Percentiles rank a stretch among this genome's conserved stretches.
These are phyloP conservation scores for Mortierella sp. DNA, from an alignment of 371 early-diverging fungal species.

Conservation along the genomic window DNA sequence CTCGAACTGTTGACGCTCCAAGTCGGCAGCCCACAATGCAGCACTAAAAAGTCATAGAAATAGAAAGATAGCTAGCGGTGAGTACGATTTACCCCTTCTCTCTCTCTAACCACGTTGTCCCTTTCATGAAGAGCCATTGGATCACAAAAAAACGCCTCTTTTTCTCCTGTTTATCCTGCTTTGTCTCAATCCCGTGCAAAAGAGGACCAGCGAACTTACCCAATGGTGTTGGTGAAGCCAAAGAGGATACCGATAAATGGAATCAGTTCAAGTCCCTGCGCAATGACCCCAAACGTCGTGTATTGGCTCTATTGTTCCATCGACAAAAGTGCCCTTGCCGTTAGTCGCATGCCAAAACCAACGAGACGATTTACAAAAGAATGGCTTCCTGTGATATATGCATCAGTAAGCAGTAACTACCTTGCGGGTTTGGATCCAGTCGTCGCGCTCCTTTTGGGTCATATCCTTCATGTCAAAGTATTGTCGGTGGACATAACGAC, in stretches of 20 bases:
- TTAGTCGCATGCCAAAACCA: background rate
- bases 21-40: slow-evolving; percentile 54
- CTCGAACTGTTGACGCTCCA: slow-evolving; percentile 49
- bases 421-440: slow-evolving; percentile 51
- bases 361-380: background rate
- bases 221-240: slow-evolving; percentile 58
- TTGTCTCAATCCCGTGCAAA: background rate
- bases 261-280: slow-evolving; percentile 53
- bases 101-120: background rate
- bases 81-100: background rate
- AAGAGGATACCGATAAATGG: slow-evolving; percentile 54
- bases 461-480: slow-evolving; percentile 60
- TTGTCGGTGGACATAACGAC: slow-evolving; percentile 48
- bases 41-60: slow-evolving; percentile 25
- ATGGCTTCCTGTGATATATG: background rate
- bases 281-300: slow-evolving; percentile 53
- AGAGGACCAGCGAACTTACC: slow-evolving; percentile 22
- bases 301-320: slow-evolving; percentile 29
- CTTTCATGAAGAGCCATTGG: background rate
- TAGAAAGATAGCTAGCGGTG: background rate
- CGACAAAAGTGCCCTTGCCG: background rate
- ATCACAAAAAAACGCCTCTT: background rate
- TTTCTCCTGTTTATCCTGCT: background rate
- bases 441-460: slow-evolving; percentile 50
- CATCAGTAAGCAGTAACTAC: background rate